Evolutionary conservation across 306 rosid species (phyloP).

Genomic region (Alnus glutinosa): DNA sequence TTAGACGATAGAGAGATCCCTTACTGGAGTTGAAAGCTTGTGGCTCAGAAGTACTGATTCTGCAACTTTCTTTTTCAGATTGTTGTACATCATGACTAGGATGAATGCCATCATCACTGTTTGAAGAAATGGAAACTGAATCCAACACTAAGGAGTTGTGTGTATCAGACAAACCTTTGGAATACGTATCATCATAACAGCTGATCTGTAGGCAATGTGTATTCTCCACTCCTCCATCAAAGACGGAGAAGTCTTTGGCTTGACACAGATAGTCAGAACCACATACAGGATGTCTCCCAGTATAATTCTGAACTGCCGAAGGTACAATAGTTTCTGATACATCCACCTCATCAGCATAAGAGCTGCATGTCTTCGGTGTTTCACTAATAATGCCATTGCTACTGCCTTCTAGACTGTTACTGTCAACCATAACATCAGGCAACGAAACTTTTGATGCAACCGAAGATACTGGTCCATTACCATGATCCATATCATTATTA

Average conservation of each 20-base stretch:
- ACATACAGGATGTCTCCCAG: conserved; percentile 30
- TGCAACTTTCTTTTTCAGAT: conserved; percentile 34
- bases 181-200: conserved; percentile 32
- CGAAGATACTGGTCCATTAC: conserved; percentile 25
- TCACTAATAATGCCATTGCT: conserved; percentile 21
- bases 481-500: conserved; percentile 41
- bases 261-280: conserved; percentile 36
- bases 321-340: conserved; percentile 30
- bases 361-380: conserved; percentile 32
- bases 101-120: conserved; percentile 38
- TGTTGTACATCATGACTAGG: conserved; percentile 32
- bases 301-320: conserved; percentile 21
- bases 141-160: conserved; percentile 43
- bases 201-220: conserved; percentile 21
- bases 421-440: conserved; percentile 32
- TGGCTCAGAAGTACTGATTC: conserved; percentile 28
- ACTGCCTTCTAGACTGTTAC: conserved; percentile 29
- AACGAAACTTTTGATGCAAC: conserved; percentile 35
- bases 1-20: conserved; percentile 33
- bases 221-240: conserved; percentile 28
- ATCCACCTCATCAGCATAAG: conserved; percentile 33
- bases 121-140: conserved; percentile 44
- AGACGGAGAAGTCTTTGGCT: conserved; percentile 17
- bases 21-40: conserved; percentile 33
- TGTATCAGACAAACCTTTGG: conserved; percentile 18